Percentiles rank a stretch among this genome's conserved stretches.
These are phyloP conservation scores for Backusella macrospora DNA, from an alignment of 192 early-diverging fungal species.

Conservation along the genomic window DNA sequence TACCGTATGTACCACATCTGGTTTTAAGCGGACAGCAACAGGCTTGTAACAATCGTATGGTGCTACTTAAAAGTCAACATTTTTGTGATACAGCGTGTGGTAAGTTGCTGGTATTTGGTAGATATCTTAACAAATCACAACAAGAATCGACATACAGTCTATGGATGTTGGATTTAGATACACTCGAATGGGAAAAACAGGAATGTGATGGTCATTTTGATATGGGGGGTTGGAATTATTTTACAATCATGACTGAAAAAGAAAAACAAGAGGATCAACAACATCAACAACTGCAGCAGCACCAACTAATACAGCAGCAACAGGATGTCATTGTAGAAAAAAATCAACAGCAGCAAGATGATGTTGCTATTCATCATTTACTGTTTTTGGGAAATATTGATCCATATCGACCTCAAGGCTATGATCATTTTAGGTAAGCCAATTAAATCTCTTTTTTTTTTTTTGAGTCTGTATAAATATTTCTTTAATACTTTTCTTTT, in stretches of 20 bases:
- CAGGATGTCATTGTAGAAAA: conserved; percentile 1
- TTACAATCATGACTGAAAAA: conserved; percentile 48
- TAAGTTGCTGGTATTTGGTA: conserved; percentile 55
- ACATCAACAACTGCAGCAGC: too few relatives aligned
- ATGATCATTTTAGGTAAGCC: conserved; percentile 54
- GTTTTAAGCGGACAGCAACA: conserved; percentile 26
- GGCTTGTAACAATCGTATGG: conserved; percentile 46
- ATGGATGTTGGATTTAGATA: conserved; percentile 63
- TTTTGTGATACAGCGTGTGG: conserved; percentile 60
- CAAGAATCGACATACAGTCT: conserved; percentile 46
- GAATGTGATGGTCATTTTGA: conserved; percentile 53
- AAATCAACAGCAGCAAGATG: conserved; percentile 29
- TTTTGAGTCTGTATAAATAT: not conserved
- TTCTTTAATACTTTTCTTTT: not conserved
- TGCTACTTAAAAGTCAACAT: conserved; percentile 59
- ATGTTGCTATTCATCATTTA: conserved; percentile 40
- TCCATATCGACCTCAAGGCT: conserved; percentile 53
- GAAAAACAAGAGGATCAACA: not conserved
- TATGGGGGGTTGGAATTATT: conserved; percentile 61
- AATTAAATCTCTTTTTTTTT: not conserved
- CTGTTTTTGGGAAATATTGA: conserved; percentile 59
- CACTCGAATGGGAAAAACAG: conserved; percentile 57
- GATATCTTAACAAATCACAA: conserved; percentile 42
- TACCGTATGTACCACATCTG: conserved; percentile 41
- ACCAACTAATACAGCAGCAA: not conserved